Percentiles rank a stretch among this genome's conserved stretches.
phyloP scores from a whole-genome alignment of 805 yeast species.

The Teunomyces panamensis region DNA sequence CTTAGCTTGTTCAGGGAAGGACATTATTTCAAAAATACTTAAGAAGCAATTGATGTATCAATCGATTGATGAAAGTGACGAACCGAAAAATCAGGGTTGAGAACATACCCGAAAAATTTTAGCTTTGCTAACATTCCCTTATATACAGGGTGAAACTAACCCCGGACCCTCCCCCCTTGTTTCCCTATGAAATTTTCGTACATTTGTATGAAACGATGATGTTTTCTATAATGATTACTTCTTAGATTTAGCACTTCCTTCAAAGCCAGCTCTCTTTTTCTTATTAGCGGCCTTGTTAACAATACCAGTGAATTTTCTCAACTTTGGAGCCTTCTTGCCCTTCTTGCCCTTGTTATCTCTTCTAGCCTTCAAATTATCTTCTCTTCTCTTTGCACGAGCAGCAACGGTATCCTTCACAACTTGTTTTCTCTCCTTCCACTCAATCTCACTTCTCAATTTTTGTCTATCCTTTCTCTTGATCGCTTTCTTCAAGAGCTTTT shows the following conservation, averaged over 20 bases:
- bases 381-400: slow-evolving; percentile 82
- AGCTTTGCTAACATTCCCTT: not conserved
- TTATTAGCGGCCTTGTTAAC: slow-evolving; percentile 43
- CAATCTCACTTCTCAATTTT: slow-evolving; percentile 82
- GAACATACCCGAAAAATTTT: slow-evolving; percentile 1
- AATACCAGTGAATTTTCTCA: slow-evolving; percentile 60
- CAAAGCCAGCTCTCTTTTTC: slow-evolving; percentile 82
- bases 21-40: slow-evolving; percentile 31
- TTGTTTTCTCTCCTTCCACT: slow-evolving; percentile 90
- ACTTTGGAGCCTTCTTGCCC: slow-evolving; percentile 68
- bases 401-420: slow-evolving; percentile 71
- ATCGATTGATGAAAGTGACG: not conserved
- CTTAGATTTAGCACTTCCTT: slow-evolving; percentile 59
- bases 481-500: slow-evolving; percentile 80
- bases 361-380: slow-evolving; percentile 83
- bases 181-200: not conserved
- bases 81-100: not conserved
- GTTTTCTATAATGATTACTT: slow-evolving; percentile 17
- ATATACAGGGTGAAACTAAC: slow-evolving; percentile 1
- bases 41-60: not conserved
- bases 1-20: slow-evolving; percentile 45
- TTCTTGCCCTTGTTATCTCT: slow-evolving; percentile 81
- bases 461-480: slow-evolving; percentile 76
- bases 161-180: not conserved
- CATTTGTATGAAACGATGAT: not conserved